phyloP scores from a whole-genome alignment of 495 filamentous ascomycete genomes.

The Penicillium cinerascens region DNA sequence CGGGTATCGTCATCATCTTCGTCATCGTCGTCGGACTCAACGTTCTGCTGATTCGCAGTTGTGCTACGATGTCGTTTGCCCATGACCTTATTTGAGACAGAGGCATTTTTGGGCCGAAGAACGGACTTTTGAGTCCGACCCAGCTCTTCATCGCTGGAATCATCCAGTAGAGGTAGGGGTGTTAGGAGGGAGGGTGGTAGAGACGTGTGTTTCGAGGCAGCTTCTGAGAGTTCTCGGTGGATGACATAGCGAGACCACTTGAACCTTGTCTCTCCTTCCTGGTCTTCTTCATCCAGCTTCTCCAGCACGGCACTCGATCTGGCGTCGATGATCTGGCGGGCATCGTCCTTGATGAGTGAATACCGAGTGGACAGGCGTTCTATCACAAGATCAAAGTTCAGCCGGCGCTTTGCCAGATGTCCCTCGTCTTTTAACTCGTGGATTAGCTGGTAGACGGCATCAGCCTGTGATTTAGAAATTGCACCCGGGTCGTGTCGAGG shows the following conservation, averaged over 20 bases:
- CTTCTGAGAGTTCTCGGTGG: slow-evolving; percentile 40
- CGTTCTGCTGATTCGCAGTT: slow-evolving; percentile 28
- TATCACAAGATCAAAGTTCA: slow-evolving; percentile 35
- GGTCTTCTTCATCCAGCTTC: slow-evolving; percentile 38
- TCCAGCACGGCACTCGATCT: slow-evolving; percentile 32
- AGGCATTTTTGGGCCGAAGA: slow-evolving; percentile 45
- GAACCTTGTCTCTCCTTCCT: slow-evolving; percentile 18
- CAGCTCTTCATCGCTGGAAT: slow-evolving; percentile 38
- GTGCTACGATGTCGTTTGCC: slow-evolving; percentile 47
- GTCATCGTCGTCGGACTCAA: slow-evolving; percentile 33
- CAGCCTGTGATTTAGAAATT: slow-evolving; percentile 34
- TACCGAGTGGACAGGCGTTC: slow-evolving; percentile 22
- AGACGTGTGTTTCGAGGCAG: slow-evolving; percentile 19
- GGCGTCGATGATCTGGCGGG: slow-evolving; percentile 34
- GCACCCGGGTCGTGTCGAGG: slow-evolving; percentile 28
- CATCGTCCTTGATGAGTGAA: slow-evolving; percentile 30
- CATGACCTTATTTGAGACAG: slow-evolving; percentile 39
- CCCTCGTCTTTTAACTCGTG: slow-evolving; percentile 38
- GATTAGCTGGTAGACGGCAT: slow-evolving; percentile 37
- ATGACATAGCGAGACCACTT: slow-evolving; percentile 46
- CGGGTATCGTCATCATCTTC: slow-evolving; percentile 31
- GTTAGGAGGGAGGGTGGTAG: slow-evolving; percentile 32
- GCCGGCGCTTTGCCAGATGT: slow-evolving; percentile 43
- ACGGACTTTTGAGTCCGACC: slow-evolving; percentile 47
- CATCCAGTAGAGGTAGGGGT: slow-evolving; percentile 33